Base-by-base conservation (phyloP, 2,329 filamentous ascomycete genomes). In the Hypomyces perniciosus region DNA sequence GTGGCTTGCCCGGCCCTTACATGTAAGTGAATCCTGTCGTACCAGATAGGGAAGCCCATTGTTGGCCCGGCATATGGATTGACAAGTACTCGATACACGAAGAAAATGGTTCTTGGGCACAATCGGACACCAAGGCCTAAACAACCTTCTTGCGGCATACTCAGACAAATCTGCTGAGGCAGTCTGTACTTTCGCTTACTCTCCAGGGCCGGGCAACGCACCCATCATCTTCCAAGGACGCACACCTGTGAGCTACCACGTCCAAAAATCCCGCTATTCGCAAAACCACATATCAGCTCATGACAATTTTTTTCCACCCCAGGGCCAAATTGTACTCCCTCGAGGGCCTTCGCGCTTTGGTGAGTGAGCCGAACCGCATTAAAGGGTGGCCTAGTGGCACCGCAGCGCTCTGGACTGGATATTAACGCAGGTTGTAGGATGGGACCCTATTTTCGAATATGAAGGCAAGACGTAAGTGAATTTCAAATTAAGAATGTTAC, bases 371-470 rank as follows among this genome's bases (percentile, higher is more conserved):
- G 20, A 20, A 20, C 20, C 20, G 30, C 12, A 7, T 37, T 10
- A 29, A 30, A n/a, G n/a, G 29, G 29, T 26, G n/a, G n/a, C n/a
- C n/a, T n/a, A n/a, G n/a, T n/a, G 20, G 31, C 12, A 12, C 34
- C 10, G 27, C 5, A 13, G 7, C 8, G 27, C 13, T 27, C 9
- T 13, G 34, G 6, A 46, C 27, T 1, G 5, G 39, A 51, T 51
- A 4, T 33, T 37, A 42, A 50, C 20, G 20, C 49, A 20, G 20
- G 5, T 7, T 8, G 5, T 56, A 95, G 91, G 92, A 42, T 99
- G 93, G 93, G 93, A 99, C 68, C 83, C 93, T 2, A 86, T 95
- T 57, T 99, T 99, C 62, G 93, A 99, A 72, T 92, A 95, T 60
- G 80, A 95, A 57, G 91, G 91, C 39, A 75, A 89, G 71, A 99